A percentile compares a stretch with the other conserved stretches of the same genome.
Evolutionary conservation across 2,329 filamentous ascomycete genomes (phyloP).

Genomic region (Falciphora oryzae): DNA sequence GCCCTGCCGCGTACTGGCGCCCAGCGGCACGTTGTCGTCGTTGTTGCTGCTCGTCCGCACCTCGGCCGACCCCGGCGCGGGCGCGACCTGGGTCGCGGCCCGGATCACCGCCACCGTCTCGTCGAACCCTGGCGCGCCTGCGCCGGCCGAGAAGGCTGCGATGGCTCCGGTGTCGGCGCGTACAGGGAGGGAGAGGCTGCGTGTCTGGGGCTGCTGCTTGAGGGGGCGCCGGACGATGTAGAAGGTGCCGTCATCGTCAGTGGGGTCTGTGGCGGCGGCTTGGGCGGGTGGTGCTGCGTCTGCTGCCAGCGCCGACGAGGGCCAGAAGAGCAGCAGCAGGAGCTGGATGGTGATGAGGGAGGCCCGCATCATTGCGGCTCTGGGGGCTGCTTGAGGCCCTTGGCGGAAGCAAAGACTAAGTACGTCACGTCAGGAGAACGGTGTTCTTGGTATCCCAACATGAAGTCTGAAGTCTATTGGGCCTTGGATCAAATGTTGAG

Average conservation of each 20-base stretch:
- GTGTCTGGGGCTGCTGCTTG: neutral
- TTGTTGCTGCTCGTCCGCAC: no score
- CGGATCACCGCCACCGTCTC: conserved; percentile 1
- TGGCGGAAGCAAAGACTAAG: no score
- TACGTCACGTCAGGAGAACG: neutral
- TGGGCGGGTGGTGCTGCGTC: neutral
- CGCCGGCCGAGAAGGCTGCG: neutral
- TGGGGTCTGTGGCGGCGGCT: neutral
- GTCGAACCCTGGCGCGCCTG: neutral
- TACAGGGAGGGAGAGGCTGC: no score
- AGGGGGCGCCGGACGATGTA: conserved; percentile 3
- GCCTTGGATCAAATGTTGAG: neutral
- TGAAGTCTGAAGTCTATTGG: neutral
- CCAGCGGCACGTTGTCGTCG: no score
- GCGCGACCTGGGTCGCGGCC: neutral
- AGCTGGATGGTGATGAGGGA: neutral
- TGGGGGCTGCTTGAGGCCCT: no score
- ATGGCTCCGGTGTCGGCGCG: no score
- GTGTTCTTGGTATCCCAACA: neutral
- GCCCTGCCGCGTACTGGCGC: neutral
- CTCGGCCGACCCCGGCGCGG: no score
- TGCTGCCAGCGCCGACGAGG: neutral
- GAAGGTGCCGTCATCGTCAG: neutral
- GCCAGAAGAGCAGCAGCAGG: neutral
- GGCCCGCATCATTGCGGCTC: neutral